Evolutionary conservation across 2,329 filamentous ascomycete species (phyloP).

Genomic region (Colletotrichum graminicola): DNA sequence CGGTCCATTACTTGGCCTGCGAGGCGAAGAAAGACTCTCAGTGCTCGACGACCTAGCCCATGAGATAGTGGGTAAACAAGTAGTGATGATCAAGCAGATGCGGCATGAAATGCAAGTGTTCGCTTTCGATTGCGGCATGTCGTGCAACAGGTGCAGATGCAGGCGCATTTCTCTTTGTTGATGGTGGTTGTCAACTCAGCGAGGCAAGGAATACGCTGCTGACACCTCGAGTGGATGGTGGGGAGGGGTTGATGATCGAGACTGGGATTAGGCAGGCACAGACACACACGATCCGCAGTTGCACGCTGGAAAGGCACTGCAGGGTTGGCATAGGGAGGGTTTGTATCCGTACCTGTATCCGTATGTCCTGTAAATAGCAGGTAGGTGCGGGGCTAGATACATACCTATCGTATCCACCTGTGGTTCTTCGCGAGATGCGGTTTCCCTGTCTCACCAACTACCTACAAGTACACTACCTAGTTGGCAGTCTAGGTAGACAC

Average conservation of each 20-base stretch:
- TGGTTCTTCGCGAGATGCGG: not conserved
- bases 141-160: conserved; percentile 3
- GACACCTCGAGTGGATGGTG: not conserved
- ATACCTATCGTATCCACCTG: conserved; percentile 2
- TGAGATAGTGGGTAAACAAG: not conserved
- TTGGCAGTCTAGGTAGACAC: too few species aligned
- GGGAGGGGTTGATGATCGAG: not conserved
- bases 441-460: too few species aligned
- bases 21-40: not conserved
- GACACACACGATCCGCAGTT: not conserved
- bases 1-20: not conserved
- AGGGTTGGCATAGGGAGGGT: not conserved
- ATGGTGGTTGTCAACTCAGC: not conserved
- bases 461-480: too few species aligned
- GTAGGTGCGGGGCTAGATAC: not conserved
- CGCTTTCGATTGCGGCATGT: conserved; percentile 25
- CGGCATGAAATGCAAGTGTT: conserved; percentile 21
- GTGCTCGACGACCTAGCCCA: conserved; percentile 6
- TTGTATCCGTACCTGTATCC: too few species aligned
- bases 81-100: not conserved
- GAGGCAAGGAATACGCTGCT: conserved; percentile 24
- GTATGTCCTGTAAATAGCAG: not conserved
- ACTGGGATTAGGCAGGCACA: not conserved
- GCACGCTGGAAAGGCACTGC: not conserved
- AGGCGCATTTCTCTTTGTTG: conserved; percentile 1